A percentile compares a stretch with the other conserved stretches of the same genome.
These are phyloP conservation scores for Metarhizium sp. DNA, from an alignment of 2,329 filamentous ascomycete species.

Conservation along the genomic window DNA sequence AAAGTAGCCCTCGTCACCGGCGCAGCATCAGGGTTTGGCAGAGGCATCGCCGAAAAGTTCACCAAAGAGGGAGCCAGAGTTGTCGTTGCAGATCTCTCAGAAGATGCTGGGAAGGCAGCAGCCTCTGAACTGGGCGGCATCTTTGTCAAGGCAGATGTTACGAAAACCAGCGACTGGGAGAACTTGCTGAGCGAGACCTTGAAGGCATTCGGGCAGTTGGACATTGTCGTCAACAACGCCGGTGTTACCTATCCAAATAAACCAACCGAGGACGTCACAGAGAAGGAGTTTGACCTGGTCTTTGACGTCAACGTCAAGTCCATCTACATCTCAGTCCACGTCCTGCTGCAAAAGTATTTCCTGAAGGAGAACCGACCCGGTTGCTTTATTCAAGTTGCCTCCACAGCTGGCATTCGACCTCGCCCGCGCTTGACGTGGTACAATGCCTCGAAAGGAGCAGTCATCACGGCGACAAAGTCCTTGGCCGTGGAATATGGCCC, in stretches of 20 bases:
- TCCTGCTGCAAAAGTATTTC: conserved; percentile 48
- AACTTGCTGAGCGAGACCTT: conserved; percentile 34
- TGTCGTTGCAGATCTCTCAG: conserved; percentile 52
- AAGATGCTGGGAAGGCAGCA: conserved; percentile 37
- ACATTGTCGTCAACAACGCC: conserved; percentile 54
- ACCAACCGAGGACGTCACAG: conserved; percentile 53
- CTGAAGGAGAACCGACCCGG: conserved; percentile 47
- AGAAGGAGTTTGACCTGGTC: conserved; percentile 56
- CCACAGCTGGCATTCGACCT: conserved; percentile 50
- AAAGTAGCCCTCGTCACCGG: conserved; percentile 39
- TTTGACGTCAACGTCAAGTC: conserved; percentile 63
- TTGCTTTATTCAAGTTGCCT: conserved; percentile 56
- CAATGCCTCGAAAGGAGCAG: conserved; percentile 58
- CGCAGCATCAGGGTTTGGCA: conserved; percentile 54
- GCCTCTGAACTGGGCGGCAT: conserved; percentile 33
- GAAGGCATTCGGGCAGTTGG: conserved; percentile 39
- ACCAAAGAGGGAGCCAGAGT: conserved; percentile 50
- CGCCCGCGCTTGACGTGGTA: conserved; percentile 59
- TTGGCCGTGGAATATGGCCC: conserved; percentile 66
- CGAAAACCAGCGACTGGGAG: conserved; percentile 43
- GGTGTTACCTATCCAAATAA: conserved; percentile 51
- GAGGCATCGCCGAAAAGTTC: conserved; percentile 50
- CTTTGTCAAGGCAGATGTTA: conserved; percentile 40
- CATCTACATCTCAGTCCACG: conserved; percentile 50
- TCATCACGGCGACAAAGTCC: conserved; percentile 46